phyloP scores from a whole-genome alignment of 148 eudicot genomes.

The Chenopodium berlandieri region DNA sequence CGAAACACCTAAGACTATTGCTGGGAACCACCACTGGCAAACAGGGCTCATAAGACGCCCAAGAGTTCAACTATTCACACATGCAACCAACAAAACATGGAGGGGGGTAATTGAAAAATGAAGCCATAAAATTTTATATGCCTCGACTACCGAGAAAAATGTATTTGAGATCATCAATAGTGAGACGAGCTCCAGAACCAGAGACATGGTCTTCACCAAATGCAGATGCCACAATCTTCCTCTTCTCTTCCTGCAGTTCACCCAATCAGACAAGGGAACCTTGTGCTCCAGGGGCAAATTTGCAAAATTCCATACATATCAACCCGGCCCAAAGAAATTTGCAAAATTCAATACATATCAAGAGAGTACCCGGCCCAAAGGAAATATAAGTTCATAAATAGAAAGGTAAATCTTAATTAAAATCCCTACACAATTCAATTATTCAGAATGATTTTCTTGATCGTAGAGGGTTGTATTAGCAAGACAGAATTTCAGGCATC shows the following conservation, averaged over 20 bases:
- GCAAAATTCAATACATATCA: neutral
- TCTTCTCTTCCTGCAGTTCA: constrained; percentile 84
- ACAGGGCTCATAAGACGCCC: constrained; percentile 3
- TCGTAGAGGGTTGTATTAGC: neutral
- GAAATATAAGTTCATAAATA: neutral
- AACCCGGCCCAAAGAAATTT: neutral
- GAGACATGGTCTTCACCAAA: constrained; percentile 91
- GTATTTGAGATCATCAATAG: constrained; percentile 71
- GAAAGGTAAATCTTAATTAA: neutral
- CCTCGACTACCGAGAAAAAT: constrained; percentile 52
- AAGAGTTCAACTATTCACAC: constrained; percentile 16
- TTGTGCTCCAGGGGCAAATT: neutral
- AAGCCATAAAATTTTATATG: constrained; percentile 4
- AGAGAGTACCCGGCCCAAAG: neutral
- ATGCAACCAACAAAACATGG: constrained; percentile 4
- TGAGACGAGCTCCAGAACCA: constrained; percentile 60
- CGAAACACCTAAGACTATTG: neutral
- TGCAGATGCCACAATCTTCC: constrained; percentile 98
- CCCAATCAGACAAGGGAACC: neutral
- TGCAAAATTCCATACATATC: neutral
- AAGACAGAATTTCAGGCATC: neutral
- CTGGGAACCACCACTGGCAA: constrained; percentile 1
- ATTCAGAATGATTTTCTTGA: too few species aligned
- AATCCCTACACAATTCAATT: neutral
- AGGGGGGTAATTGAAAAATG: neutral